Percentiles rank a stretch among this genome's conserved stretches.
phyloP scores from a whole-genome alignment of 2,329 filamentous ascomycete species.

The Bipolaris cookei region DNA sequence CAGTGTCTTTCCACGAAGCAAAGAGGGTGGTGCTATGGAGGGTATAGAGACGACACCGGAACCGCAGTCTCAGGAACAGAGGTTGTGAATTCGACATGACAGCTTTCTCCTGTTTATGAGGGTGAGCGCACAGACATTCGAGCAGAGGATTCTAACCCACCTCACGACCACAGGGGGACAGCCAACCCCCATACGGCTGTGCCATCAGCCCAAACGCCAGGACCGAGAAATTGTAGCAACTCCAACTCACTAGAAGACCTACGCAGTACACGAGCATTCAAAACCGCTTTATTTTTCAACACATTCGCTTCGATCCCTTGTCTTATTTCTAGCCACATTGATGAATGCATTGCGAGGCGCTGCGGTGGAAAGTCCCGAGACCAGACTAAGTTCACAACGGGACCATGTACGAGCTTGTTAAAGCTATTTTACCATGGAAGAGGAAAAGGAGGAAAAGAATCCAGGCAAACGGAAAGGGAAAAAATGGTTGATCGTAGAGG shows the following conservation, averaged over 20 bases:
- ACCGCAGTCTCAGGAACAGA: constrained; percentile 19
- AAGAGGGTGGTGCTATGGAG: constrained; percentile 36
- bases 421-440: background rate
- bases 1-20: constrained; percentile 25
- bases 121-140: background rate
- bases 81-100: constrained; percentile 15
- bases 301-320: constrained; percentile 44
- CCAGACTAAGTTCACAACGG: background rate
- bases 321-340: constrained; percentile 35
- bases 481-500: background rate
- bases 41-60: constrained; percentile 29
- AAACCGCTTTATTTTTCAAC: constrained; percentile 22
- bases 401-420: background rate
- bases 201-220: background rate
- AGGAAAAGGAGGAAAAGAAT: background rate
- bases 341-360: constrained; percentile 22
- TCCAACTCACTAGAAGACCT: background rate
- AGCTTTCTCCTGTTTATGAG: background rate
- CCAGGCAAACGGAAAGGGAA: background rate
- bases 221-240: background rate
- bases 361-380: background rate
- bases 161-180: background rate
- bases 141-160: background rate
- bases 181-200: background rate
- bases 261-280: background rate